Conservation (phyloP, 371 early-diverging fungal species). For the Mortierella sp. region DNA sequence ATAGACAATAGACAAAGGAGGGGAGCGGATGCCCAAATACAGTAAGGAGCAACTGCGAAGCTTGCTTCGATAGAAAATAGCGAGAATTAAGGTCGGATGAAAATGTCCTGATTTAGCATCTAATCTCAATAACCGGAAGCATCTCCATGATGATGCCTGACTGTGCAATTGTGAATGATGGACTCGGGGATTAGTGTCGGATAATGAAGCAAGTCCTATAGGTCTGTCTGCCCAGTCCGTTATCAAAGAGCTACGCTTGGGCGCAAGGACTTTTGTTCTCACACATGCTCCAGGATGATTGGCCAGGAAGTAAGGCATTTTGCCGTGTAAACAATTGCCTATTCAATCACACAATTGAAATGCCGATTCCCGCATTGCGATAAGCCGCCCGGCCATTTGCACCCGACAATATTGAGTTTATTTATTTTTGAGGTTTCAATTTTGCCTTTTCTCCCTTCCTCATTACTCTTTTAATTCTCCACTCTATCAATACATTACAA, state of each 20-base stretch:
- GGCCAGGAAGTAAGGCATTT: constrained; percentile 14
- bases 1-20: too few relatives aligned
- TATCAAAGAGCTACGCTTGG: background rate
- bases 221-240: background rate
- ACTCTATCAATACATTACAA: constrained; percentile 18
- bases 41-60: background rate
- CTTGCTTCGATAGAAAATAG: background rate
- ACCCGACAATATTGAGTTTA: constrained; percentile 9
- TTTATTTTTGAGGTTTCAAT: constrained; percentile 1
- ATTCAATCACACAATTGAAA: background rate
- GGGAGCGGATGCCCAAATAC: constrained; percentile 10
- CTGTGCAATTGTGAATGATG: too few relatives aligned
- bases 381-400: constrained; percentile 17
- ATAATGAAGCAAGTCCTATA: background rate
- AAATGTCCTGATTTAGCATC: background rate
- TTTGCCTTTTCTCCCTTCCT: constrained; percentile 18
- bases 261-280: background rate
- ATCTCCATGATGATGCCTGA: too few relatives aligned
- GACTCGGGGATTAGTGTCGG: background rate
- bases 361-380: constrained; percentile 10
- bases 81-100: background rate
- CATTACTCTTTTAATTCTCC: constrained; percentile 14
- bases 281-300: constrained; percentile 8
- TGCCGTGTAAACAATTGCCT: background rate
- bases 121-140: too few relatives aligned